phyloP scores from a whole-genome alignment of 371 early-diverging fungal genomes.

The Syncephalastrum sp. region DNA sequence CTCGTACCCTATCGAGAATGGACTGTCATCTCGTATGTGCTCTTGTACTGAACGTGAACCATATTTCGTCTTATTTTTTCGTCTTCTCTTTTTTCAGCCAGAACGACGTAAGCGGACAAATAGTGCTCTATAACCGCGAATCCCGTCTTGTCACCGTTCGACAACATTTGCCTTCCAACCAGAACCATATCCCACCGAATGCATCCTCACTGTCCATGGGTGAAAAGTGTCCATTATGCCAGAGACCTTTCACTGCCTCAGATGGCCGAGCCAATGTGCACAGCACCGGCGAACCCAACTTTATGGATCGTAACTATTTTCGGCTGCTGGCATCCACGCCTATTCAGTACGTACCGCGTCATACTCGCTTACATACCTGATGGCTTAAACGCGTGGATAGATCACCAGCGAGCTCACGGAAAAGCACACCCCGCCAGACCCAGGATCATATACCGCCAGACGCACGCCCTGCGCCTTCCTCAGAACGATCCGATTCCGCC shows the following conservation, averaged over 20 bases:
- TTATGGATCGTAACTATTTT: constrained; percentile 70
- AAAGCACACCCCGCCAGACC: too few relatives aligned
- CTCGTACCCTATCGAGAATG: constrained; percentile 57
- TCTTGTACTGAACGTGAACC: too few relatives aligned
- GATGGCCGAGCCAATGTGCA: constrained; percentile 8
- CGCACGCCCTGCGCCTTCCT: neutral
- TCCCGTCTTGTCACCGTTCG: constrained; percentile 41
- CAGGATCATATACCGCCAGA: too few relatives aligned
- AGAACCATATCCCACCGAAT: neutral
- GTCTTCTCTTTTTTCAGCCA: constrained; percentile 28
- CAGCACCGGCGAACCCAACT: constrained; percentile 36
- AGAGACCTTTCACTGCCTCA: constrained; percentile 22
- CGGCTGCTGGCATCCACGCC: constrained; percentile 50
- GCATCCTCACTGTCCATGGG: neutral
- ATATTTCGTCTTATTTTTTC: neutral
- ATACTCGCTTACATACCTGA: neutral
- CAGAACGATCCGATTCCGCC: constrained; percentile 2
- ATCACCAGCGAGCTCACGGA: too few relatives aligned
- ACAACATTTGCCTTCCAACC: constrained; percentile 6
- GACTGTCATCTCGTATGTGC: constrained; percentile 51
- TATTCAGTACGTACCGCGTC: constrained; percentile 30
- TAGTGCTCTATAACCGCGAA: constrained; percentile 49
- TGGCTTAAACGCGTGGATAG: too few relatives aligned
- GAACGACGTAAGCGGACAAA: constrained; percentile 41
- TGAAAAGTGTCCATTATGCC: constrained; percentile 37